Base-by-base conservation (phyloP, 169 alveolate species). In the Pseudocohnilembus persalinus region DNA sequence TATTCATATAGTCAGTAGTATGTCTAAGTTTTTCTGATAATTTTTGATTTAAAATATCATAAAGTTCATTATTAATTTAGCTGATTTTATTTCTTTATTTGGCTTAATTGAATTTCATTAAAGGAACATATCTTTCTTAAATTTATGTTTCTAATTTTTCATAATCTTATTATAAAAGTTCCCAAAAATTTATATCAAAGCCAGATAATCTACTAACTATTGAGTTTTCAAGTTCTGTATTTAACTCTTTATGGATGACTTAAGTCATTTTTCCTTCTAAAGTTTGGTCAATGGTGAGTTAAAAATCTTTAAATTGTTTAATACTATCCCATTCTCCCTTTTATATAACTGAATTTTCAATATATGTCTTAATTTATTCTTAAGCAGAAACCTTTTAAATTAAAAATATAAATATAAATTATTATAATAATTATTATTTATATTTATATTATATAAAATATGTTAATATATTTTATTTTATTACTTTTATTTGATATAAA, bases 1-100 rank as follows among this genome's bases (percentile, higher is more conserved):
- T 79, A 27, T 49, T 26, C 1, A 79, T 28, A n/a, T 79, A 63
- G 35, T 79, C 35, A 0, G 31, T 31, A n/a, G 49, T 30, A 11
- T 79, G 63, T 34, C 74, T 34, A 1, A 79, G 26, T 79, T 79
- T 79, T 73, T 79, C 64, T 79, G 34, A 20, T 28, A 49, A 49
- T 49, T 49, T 49, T 4, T 49, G 68, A 49, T 49, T 20, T 11
- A 49, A 49, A 49, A 20, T 49, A 11, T 4, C 4, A 49, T 11
- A 49, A 11, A 49, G 4, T 20, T 11, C 4, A 49, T 49, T 49
- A 11, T 4, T 49, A 20, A 49, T 11, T 11, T 49, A 49, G 68
- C 68, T 49, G 68, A 20, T 49, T 49, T 49, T 4, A 49, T 4
- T 11, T 49, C 20, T 11, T 11, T 20, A 11, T 49, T 49, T 49